These are phyloP conservation scores for Albugo laibachii DNA, from an alignment of 352 stramenopile genomes.

Conservation along the genomic window DNA sequence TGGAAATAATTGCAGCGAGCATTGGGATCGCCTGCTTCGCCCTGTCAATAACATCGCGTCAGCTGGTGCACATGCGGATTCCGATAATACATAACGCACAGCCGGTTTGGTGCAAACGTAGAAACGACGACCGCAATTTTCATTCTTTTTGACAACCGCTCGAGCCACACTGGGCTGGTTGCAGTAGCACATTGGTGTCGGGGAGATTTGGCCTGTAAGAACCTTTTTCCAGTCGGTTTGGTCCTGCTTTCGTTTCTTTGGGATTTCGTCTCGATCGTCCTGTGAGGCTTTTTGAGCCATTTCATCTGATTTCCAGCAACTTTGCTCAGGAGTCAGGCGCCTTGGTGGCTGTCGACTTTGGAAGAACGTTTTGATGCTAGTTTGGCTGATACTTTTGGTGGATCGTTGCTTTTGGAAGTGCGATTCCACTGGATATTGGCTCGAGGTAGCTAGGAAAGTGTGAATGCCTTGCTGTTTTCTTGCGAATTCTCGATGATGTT, in stretches of 20 bases:
- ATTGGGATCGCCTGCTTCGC: constrained; percentile 55
- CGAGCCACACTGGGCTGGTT: constrained; percentile 45
- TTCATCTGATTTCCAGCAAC: too few relatives aligned
- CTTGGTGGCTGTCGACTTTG: too few relatives aligned
- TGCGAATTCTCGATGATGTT: constrained; percentile 54
- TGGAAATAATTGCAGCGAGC: constrained; percentile 75
- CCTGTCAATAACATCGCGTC: constrained; percentile 12
- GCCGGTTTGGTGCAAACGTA: constrained; percentile 70
- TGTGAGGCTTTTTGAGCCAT: too few relatives aligned
- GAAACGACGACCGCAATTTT: constrained; percentile 73
- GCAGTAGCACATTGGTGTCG: constrained; percentile 45
- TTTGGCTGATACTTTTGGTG: not conserved
- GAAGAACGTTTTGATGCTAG: constrained; percentile 23
- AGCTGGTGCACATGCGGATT: not conserved
- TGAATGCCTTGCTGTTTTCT: constrained; percentile 34
- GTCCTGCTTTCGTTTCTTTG: not conserved
- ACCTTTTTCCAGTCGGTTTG: constrained; percentile 44
- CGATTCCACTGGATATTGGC: not conserved
- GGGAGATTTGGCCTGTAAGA: constrained; percentile 30
- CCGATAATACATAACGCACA: not conserved
- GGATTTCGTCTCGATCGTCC: too few relatives aligned
- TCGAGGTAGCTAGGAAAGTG: not conserved
- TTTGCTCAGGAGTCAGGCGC: too few relatives aligned
- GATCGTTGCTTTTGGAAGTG: not conserved
- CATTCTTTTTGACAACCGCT: constrained; percentile 53